phyloP scores from a whole-genome alignment of 2,329 filamentous ascomycete genomes.

The Fusarium sp. region DNA sequence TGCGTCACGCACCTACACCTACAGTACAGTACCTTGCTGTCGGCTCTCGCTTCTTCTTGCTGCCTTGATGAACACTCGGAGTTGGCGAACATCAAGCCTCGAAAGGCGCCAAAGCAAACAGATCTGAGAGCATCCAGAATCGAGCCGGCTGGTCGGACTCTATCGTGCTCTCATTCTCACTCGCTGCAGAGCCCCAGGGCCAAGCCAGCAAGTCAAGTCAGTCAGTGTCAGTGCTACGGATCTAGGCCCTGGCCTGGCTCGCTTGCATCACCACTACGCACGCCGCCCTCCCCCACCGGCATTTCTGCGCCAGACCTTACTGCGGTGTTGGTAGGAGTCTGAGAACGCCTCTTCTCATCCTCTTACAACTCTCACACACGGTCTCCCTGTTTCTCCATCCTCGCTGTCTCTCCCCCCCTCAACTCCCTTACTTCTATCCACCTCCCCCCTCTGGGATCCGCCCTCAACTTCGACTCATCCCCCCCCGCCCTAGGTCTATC shows the following conservation, averaged over 20 bases:
- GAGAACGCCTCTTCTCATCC: conserved; percentile 41
- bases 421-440: conserved; percentile 31
- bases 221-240: conserved; percentile 41
- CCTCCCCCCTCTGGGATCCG: conserved; percentile 33
- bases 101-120: conserved; percentile 5
- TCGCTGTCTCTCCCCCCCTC: conserved; percentile 28
- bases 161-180: not conserved
- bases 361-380: conserved; percentile 39
- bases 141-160: conserved; percentile 1
- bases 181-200: conserved; percentile 8
- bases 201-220: not conserved
- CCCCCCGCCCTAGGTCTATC: not conserved
- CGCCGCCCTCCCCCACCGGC: conserved; percentile 44
- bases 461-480: conserved; percentile 28
- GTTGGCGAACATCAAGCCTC: conserved; percentile 1
- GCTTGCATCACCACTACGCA: conserved; percentile 48
- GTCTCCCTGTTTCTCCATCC: conserved; percentile 28
- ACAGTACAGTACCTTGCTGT: conserved; percentile 1
- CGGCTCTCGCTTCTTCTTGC: conserved; percentile 28
- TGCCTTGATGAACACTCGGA: conserved; percentile 1
- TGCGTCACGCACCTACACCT: conserved; percentile 29
- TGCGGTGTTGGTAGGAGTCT: conserved; percentile 33
- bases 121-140: not conserved
- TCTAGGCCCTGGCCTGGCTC: conserved; percentile 47
- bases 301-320: conserved; percentile 41